These are phyloP conservation scores for Solanum stenotomum DNA, from an alignment of 257 asterid species.

Conservation along the genomic window DNA sequence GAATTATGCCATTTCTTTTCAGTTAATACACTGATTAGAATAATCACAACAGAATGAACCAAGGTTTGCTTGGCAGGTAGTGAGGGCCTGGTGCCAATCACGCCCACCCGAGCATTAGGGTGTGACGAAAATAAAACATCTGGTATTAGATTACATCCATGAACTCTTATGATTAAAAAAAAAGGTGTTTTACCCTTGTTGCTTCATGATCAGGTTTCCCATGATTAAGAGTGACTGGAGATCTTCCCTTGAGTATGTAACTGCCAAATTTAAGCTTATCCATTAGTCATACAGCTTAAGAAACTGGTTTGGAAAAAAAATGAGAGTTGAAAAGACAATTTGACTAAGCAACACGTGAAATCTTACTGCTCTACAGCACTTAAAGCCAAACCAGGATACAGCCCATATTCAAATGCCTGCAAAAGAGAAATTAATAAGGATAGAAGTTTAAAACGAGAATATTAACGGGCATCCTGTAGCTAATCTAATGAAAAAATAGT, in stretches of 20 bases:
- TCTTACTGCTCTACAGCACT: constrained; percentile 88
- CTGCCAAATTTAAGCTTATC: constrained; percentile 27
- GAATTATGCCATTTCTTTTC: neutral
- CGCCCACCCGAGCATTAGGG: neutral
- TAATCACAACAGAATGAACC: neutral
- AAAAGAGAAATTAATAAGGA: constrained; percentile 10
- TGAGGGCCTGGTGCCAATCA: neutral
- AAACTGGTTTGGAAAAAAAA: neutral
- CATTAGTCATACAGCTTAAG: neutral
- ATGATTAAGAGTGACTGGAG: constrained; percentile 90
- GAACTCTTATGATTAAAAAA: neutral
- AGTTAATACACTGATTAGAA: neutral
- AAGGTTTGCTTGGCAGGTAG: neutral
- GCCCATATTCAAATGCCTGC: constrained; percentile 95
- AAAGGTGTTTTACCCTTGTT: constrained; percentile 46
- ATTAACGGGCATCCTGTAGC: neutral
- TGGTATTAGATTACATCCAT: neutral
- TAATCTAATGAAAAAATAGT: neutral
- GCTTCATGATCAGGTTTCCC: constrained; percentile 92
- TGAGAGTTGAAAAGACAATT: neutral
- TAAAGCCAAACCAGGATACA: constrained; percentile 77
- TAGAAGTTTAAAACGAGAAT: neutral
- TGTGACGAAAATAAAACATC: neutral
- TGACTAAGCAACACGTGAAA: neutral
- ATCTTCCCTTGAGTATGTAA: constrained; percentile 75